A percentile compares a stretch with the other conserved stretches of the same genome.
Conservation (phyloP, 208 protist genomes). For the Lotmaria passim region DNA sequence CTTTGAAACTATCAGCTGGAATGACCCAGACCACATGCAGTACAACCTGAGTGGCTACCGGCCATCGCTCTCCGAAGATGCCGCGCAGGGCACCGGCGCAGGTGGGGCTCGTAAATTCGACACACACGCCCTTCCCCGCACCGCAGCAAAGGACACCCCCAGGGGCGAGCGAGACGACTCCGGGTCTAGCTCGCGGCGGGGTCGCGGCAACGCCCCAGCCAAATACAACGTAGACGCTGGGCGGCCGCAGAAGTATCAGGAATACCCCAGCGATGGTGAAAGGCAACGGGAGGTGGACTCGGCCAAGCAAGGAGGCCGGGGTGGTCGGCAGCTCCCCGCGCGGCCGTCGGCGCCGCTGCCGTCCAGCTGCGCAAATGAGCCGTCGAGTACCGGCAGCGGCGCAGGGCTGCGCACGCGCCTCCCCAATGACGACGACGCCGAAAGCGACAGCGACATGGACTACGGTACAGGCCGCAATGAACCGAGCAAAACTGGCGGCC, state of each 20-base stretch:
- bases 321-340: not conserved
- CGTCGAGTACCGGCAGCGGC: not conserved
- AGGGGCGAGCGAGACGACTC: not conserved
- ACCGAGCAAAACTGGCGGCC: not conserved
- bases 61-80: not conserved
- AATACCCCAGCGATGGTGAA: not conserved
- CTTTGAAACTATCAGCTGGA: slow-evolving; percentile 21
- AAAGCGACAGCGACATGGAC: not conserved
- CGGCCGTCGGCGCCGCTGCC: slow-evolving; percentile 14
- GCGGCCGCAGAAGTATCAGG: not conserved
- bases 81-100: not conserved
- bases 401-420: not conserved
- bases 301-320: not conserved
- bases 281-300: not conserved
- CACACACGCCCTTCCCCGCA: not conserved
- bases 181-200: not conserved
- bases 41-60: slow-evolving; percentile 31
- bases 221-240: not conserved
- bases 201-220: not conserved
- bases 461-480: not conserved
- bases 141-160: not conserved
- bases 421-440: not conserved
- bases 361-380: not conserved
- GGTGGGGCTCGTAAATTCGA: not conserved
- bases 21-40: slow-evolving; percentile 21